Percentiles rank a stretch among this genome's conserved stretches.
Evolutionary conservation across 106 monocot species (phyloP).

Genomic region (Dendrobium catenatum): DNA sequence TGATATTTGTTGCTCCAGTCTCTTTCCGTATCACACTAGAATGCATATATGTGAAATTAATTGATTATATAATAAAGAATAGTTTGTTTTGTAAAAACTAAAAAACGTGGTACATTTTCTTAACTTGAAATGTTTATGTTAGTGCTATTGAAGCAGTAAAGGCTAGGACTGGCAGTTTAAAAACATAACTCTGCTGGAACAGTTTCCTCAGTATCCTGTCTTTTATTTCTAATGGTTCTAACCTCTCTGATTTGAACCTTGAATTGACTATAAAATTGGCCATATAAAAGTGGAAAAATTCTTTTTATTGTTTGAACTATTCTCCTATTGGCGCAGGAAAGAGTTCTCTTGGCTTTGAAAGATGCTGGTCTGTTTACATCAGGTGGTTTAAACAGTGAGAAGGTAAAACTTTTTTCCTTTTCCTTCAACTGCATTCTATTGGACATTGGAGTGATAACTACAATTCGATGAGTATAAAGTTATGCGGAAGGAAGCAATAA

Average conservation of each 20-base stretch:
- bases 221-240: not conserved
- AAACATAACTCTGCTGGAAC: no score
- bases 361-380: constrained; percentile 49
- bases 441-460: not conserved
- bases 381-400: constrained; percentile 44
- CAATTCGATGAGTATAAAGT: not conserved
- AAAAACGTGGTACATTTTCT: not conserved
- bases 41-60: not conserved
- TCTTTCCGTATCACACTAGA: not conserved
- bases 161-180: no score
- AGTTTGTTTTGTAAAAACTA: not conserved
- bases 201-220: no score
- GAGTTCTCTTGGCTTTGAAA: constrained; percentile 46
- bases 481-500: no score
- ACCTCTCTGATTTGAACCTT: not conserved
- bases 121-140: no score
- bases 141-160: no score
- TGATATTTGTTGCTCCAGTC: not conserved
- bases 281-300: not conserved
- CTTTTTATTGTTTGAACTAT: not conserved
- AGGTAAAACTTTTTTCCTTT: constrained; percentile 24
- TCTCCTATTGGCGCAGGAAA: constrained; percentile 33
- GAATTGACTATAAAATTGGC: not conserved
- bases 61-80: not conserved
- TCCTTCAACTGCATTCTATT: not conserved